A percentile compares a stretch with the other conserved stretches of the same genome.
These are phyloP conservation scores for Balansia obtecta DNA, from an alignment of 2,329 filamentous ascomycete species.

Conservation along the genomic window DNA sequence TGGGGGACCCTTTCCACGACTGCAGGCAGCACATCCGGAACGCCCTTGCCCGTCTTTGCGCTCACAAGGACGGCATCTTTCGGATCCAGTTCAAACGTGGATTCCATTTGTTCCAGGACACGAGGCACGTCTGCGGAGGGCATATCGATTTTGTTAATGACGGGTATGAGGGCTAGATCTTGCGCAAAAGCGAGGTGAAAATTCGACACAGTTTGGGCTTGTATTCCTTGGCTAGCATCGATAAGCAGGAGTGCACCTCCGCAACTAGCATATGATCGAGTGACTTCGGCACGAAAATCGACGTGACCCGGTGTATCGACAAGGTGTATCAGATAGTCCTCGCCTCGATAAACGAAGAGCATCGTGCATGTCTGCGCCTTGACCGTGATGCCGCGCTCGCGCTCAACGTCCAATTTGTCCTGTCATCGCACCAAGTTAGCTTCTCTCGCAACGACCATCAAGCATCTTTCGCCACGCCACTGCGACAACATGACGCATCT, in stretches of 20 bases:
- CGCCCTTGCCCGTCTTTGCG: constrained; percentile 87
- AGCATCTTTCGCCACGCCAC: background rate
- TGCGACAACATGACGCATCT: background rate
- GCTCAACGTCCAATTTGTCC: constrained; percentile 57
- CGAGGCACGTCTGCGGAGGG: constrained; percentile 77
- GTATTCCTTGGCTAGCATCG: constrained; percentile 90
- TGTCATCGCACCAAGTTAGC: constrained; percentile 9
- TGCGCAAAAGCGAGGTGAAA: constrained; percentile 96
- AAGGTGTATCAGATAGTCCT: constrained; percentile 87
- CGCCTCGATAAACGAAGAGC: constrained; percentile 77
- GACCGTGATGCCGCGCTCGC: constrained; percentile 87
- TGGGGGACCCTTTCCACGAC: constrained; percentile 78
- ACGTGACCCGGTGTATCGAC: constrained; percentile 97
- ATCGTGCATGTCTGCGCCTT: constrained; percentile 98
- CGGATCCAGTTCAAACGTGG: constrained; percentile 77
- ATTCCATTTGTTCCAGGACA: constrained; percentile 74
- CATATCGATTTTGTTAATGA: constrained; percentile 95
- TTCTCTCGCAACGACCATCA: background rate
- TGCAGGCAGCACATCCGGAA: constrained; percentile 67
- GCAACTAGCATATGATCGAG: constrained; percentile 88
- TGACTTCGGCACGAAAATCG: constrained; percentile 94
- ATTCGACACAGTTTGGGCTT: constrained; percentile 96
- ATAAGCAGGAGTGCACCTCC: constrained; percentile 86
- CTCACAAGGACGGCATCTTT: constrained; percentile 62
- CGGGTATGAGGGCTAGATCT: constrained; percentile 72